Base-by-base conservation (phyloP, 1,139 yeast species). In the Insectozyma bohioensis region DNA sequence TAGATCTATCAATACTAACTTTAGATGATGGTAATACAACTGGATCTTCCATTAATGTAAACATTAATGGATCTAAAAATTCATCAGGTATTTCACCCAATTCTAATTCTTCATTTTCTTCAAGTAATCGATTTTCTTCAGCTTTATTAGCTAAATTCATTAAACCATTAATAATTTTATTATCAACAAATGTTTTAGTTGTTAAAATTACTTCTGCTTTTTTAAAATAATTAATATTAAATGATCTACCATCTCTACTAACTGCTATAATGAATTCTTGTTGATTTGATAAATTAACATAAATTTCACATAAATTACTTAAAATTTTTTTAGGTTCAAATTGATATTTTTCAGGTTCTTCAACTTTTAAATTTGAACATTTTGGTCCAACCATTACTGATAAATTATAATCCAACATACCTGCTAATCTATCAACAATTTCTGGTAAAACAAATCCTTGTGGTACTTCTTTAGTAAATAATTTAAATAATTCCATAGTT, bases 1-100 rank as follows among this genome's bases (percentile, higher is more conserved):
- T 94, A 14, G 94, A 75, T 51, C 95, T 67, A 55, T 94, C 99
- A 47, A 94, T 85, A 33, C 81, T 78, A 11, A 90, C 76, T 48
- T 77, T 82, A 1, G 96, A 86, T 5, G 85, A 70, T 5, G 99
- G 99, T 48, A 94, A 71, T 15, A 76, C 81, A 4, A 94, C 98
- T 0, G 99, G 99, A 54, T 94, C 95, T 47, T 80, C 85, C 98
- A 94, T 94, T 28, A 94, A 56, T 0, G 96, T 85, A 55, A 72
- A 90, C 97, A 94, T 90, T 47, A 94, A 74, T 7, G 99, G 98
- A 63, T 94, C 99, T 51, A 94, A 72, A 54, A 82, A 92, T 56
- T 94, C 98, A 54, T 94, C 98, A 1, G 99, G 99, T 15, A 86
- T 74, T 35, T 94, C 98, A 11, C 95, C 97, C 46, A 87, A 69